phyloP scores from a whole-genome alignment of 2,329 filamentous ascomycete species.

The Chlorencoelia australis region DNA sequence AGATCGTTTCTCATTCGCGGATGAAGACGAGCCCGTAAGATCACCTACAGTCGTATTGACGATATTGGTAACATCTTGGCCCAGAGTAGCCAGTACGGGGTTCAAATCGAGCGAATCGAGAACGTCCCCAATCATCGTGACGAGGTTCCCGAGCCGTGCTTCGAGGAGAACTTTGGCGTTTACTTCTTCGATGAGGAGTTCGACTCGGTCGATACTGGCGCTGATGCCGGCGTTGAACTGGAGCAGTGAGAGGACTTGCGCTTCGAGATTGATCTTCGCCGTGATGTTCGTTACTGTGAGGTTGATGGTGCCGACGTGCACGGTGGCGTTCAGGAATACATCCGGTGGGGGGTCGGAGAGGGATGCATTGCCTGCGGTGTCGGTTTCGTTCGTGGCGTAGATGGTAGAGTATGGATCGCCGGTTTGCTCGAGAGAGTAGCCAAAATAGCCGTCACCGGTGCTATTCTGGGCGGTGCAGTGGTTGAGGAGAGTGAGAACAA shows the following conservation, averaged over 20 bases:
- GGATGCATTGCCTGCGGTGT: constrained; percentile 36
- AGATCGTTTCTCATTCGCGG: constrained; percentile 22
- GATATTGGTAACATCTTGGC: constrained; percentile 38
- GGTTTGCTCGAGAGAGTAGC: constrained; percentile 42
- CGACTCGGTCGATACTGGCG: constrained; percentile 45
- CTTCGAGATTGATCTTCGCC: constrained; percentile 50
- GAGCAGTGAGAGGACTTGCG: constrained; percentile 47
- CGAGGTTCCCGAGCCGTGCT: constrained; percentile 48
- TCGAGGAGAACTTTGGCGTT: constrained; percentile 48
- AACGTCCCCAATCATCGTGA: constrained; percentile 48
- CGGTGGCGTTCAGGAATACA: constrained; percentile 49
- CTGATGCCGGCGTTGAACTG: constrained; percentile 52
- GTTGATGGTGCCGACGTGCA: constrained; percentile 47
- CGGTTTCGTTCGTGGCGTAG: constrained; percentile 39
- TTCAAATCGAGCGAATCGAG: constrained; percentile 50
- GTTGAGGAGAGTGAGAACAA: constrained; percentile 8
- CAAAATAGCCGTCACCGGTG: constrained; percentile 37
- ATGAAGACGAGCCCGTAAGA: constrained; percentile 8
- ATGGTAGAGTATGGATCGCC: constrained; percentile 40
- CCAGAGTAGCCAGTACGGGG: constrained; percentile 46
- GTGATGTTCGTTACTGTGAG: constrained; percentile 50
- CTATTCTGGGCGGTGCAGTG: constrained; percentile 6
- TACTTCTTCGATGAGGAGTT: constrained; percentile 46
- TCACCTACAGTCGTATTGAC: constrained; percentile 32
- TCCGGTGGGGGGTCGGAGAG: constrained; percentile 40